These are phyloP conservation scores for Paragyromitra xinjiangensis DNA, from an alignment of 495 filamentous ascomycete genomes.

Conservation along the genomic window DNA sequence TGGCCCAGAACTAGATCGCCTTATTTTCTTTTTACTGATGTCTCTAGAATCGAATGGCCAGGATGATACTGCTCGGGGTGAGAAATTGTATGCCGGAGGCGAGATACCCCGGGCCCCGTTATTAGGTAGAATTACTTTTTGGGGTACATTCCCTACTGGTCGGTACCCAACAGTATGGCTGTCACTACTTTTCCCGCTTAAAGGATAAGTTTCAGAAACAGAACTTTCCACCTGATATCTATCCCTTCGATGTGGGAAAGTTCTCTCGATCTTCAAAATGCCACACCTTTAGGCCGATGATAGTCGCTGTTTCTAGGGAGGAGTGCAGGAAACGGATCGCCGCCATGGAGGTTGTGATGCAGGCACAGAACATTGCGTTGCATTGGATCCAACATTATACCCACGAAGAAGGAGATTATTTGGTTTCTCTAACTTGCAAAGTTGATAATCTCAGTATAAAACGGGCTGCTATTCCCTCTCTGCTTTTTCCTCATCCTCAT, in stretches of 20 bases:
- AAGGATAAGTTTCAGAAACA: no score
- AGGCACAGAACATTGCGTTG: background rate
- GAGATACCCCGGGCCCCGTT: no score
- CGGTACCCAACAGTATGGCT: no score
- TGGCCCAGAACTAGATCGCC: background rate
- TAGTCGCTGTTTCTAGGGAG: background rate
- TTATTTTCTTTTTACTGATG: background rate
- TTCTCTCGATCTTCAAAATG: background rate
- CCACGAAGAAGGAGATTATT: background rate
- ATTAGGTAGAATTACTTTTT: no score
- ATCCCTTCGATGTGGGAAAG: background rate
- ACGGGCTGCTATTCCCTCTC: background rate
- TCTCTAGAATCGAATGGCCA: background rate
- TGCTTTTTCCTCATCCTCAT: background rate
- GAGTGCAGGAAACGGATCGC: background rate
- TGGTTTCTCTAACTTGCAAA: no score
- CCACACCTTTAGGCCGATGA: background rate
- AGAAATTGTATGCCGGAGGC: background rate
- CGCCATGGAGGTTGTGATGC: background rate
- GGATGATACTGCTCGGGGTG: background rate
- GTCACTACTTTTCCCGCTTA: no score
- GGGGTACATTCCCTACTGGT: no score
- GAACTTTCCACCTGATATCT: no score
- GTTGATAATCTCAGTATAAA: background rate
- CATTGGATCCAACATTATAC: background rate